Evolutionary conservation across 2,329 filamentous ascomycete species (phyloP), one percentile per base, ranked within the genome.

Genomic region (Coniochaeta ligniaria): DNA sequence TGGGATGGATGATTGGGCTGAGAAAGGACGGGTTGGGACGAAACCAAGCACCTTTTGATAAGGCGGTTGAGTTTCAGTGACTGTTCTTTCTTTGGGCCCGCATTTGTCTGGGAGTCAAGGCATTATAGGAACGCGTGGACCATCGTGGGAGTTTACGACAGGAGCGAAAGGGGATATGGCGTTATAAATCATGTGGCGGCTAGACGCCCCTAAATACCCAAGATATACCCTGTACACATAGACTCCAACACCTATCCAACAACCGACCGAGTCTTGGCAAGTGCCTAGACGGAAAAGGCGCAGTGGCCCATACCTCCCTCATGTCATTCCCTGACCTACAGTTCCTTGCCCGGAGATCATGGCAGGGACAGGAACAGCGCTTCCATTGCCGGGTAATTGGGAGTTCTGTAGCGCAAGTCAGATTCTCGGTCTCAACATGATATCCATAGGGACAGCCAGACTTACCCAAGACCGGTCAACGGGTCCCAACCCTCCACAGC

Each of bases 401-500:
- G 68, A 36, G 67, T 69, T 17, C 47, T 52, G 26, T n/a, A 52
- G 22, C 24, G n/a, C 17, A 41, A 12, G 58, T 59, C 33, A 54
- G 58, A 35, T 20, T 3, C 4, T 11, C 28, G 14, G 38, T 41
- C 43, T 35, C 28, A 17, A 17, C 8, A 59, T 41, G 8, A 33
- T 11, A 14, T 17, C 24, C 20, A 14, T 6, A 14, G 20, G 35
- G 3, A 36, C 16, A 41, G 22, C 33, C 22, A 22, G 38, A 61
- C 59, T 66, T 20, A 59, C 9, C 69, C 68, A 36, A 70, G 61
- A 17, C 68, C 66, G 16, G 68, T 70, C 17, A 70, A 63, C 5
- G 68, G 66, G 22, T 70, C 68, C 68, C 68, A 71, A 6, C 68
- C 69, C 38, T 62, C 47, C 2, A 64, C 63, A n/a, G 65, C 65